A percentile compares a stretch with the other conserved stretches of the same genome.
phyloP scores from a whole-genome alignment of 805 yeast species.

The Ogataea minuta region DNA sequence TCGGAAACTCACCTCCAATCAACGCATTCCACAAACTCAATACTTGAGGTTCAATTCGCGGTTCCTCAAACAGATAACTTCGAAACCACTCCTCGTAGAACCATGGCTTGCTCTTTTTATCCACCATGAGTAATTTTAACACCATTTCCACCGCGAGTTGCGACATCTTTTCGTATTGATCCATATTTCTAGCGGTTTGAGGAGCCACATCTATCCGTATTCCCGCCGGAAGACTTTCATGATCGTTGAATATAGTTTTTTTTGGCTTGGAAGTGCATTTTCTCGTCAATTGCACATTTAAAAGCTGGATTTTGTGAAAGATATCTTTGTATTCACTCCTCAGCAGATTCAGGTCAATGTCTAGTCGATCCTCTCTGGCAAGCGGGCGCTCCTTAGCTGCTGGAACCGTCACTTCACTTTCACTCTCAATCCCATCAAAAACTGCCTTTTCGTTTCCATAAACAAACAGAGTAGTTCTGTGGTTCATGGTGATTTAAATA shows the following conservation, averaged over 20 bases:
- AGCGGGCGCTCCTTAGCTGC: constrained; percentile 14
- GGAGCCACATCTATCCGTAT: constrained; percentile 30
- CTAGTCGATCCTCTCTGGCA: constrained; percentile 21
- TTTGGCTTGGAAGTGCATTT: constrained; percentile 1
- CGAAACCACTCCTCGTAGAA: constrained; percentile 32
- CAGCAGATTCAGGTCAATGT: constrained; percentile 12
- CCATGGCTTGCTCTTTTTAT: constrained; percentile 11
- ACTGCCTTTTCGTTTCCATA: constrained; percentile 14
- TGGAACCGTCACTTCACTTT: constrained; percentile 17
- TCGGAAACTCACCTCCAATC: constrained; percentile 17
- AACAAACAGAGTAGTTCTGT: constrained; percentile 23
- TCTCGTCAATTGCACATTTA: constrained; percentile 13
- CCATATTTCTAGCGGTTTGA: constrained; percentile 24
- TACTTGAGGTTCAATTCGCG: constrained; percentile 8
- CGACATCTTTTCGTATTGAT: constrained; percentile 23
- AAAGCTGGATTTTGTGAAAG: constrained; percentile 11
- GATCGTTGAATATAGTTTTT: constrained; percentile 23
- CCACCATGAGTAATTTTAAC: constrained; percentile 8
- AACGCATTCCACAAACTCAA: constrained; percentile 19
- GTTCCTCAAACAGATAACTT: constrained; percentile 14
- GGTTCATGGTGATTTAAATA: constrained; percentile 4
- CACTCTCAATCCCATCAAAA: constrained; percentile 15
- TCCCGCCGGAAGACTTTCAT: constrained; percentile 18
- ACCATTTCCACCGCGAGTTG: constrained; percentile 12
- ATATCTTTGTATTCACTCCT: constrained; percentile 6